Evolutionary conservation across 129 eudicot genomes (phyloP), one percentile per base, ranked within the genome.

Genomic region (Apium graveolens): DNA sequence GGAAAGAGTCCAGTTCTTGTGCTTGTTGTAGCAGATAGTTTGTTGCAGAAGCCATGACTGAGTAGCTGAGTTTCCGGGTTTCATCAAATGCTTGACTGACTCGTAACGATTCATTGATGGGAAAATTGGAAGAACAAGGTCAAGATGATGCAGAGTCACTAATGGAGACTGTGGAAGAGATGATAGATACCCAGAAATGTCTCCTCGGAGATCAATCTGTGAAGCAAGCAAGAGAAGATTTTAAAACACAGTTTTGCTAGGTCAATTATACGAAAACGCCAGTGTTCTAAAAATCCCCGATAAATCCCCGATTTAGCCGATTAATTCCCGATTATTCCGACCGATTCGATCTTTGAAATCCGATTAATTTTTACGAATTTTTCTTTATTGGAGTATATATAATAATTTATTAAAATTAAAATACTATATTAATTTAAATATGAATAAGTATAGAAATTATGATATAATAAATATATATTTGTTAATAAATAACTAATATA

Each of bases 181-280:
- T 73, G 86, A 82, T 37, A 87, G 79, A 62, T 79, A 75, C 11
- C 91, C 91, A 4, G 85, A 82, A 29, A 85, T 53, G 41, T 87
- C 88, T 3, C 76, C 41, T 6, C 43, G 83, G 9, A 86, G 65
- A 72, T 86, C 90, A 70, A 83, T 76, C 90, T 86, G 83, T 49
- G 31, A 34, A 43, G 43, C 43, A 7, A 42, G 53, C 31, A 42
- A 11, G 76, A 42, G 17, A 26, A n/a, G 68, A 10, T 8, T 60
- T 26, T 5, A 10, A 29, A 57, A 57, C 14, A n/a, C 31, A 48
- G 20, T 45, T 45, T 45, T 7, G 8, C 8, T 0, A 3, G 44
- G 3, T 41, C 7, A 41, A 3, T 35, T 35, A 35, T 35, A 35
- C 37, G 37, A 35, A 35, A 35, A n/a, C n/a, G n/a, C n/a, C n/a